Evolutionary conservation across 78 protist genomes (phyloP), one percentile per base, ranked within the genome.

Genomic region (Dictyostelium discoideum): DNA sequence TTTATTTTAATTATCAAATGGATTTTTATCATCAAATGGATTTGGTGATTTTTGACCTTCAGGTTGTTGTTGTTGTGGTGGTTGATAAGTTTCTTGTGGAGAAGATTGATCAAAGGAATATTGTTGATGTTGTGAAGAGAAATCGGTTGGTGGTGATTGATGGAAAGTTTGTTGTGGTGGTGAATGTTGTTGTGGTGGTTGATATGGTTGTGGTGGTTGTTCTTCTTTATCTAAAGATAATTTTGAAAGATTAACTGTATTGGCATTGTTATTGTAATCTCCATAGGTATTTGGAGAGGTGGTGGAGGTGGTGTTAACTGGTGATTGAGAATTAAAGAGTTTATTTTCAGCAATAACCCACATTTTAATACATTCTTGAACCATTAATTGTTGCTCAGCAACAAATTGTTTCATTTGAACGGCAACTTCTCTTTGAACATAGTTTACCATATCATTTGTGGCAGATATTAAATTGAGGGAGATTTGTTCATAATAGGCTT

Each of bases 351-450:
- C 77, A 5, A 48, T 73, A 6, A 65, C 84, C 95, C 95, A 90
- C 48, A 90, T 82, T 48, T 85, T 63, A 50, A 83, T 82, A n/a
- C 95, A 77, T 60, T 90, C 95, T 50, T 81, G 65, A 69, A 90
- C 79, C 48, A 90, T 50, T 11, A 85, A 60, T 50, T 80, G 79
- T 72, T 90, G 95, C 37, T 90, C 95, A 10, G 48, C 76, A 10
- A 90, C 88, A 69, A 90, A 90, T 72, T 44, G 74, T 50, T 82
- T 80, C 83, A 90, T 22, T 9, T 67, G 39, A 26, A 72, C 3
- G 20, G 95, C 95, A 44, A 82, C 57, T 29, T 90, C 95, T 44
- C 69, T 82, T 72, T 90, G 95, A 20, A 73, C 84, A n/a, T 63
- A 67, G 11, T 24, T 22, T 0, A 90, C 84, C 95, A 82, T 90